Evolutionary conservation across 2,329 filamentous ascomycete genomes (phyloP).

Genomic region (Eutypella sp.): DNA sequence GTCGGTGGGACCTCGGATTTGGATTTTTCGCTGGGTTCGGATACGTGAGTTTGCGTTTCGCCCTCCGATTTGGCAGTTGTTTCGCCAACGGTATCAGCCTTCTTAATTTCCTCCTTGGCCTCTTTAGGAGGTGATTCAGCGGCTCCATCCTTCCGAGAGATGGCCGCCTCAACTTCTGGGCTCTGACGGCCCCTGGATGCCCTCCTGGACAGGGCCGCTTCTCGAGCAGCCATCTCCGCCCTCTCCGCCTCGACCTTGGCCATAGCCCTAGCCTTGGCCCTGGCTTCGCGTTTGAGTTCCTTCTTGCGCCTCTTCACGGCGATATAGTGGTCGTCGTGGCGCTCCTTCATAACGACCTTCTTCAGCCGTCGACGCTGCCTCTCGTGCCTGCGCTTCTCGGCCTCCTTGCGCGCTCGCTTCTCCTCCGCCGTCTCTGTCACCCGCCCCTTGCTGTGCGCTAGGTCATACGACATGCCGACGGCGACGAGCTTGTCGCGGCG

Average conservation of each 20-base stretch:
- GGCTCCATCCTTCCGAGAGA: background rate
- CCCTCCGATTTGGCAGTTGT: background rate
- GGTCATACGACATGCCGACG: constrained; percentile 65
- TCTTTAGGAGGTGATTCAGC: background rate
- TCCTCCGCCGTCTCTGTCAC: constrained; percentile 44
- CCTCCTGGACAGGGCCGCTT: constrained; percentile 21
- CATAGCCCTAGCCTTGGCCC: constrained; percentile 33
- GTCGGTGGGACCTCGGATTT: constrained; percentile 9
- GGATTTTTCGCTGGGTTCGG: constrained; percentile 8
- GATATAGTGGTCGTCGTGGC: constrained; percentile 18
- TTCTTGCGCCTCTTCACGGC: constrained; percentile 39
- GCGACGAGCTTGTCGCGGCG: constrained; percentile 67
- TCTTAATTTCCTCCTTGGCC: background rate
- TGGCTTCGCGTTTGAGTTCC: constrained; percentile 32
- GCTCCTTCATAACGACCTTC: constrained; percentile 33
- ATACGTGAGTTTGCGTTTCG: constrained; percentile 34
- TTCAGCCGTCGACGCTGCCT: constrained; percentile 34
- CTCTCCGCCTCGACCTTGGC: constrained; percentile 27
- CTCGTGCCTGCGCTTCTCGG: constrained; percentile 37
- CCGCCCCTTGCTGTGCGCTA: constrained; percentile 62
- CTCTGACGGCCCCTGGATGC: too few relatives aligned
- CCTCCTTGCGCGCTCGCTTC: constrained; percentile 40
- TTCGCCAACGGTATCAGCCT: background rate
- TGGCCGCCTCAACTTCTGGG: constrained; percentile 11
- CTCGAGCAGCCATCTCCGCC: constrained; percentile 20